Evolutionary conservation across 805 yeast species (phyloP), one percentile per base, ranked within the genome.

Genomic region (Kazachstania viticola): DNA sequence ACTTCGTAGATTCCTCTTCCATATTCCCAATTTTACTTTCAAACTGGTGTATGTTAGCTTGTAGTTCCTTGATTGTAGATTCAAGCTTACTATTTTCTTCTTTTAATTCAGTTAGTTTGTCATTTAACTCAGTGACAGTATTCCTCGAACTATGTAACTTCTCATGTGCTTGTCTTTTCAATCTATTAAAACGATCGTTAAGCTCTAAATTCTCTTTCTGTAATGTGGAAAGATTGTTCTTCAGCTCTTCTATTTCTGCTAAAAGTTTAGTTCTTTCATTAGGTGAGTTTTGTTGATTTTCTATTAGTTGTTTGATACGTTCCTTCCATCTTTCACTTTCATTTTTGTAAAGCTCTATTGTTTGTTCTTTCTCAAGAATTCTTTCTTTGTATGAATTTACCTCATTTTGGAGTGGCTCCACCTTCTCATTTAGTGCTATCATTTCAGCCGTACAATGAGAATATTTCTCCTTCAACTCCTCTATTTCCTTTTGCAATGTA

Each of bases 91-190:
- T n/a, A 11, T 25, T 9, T 5, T 14, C 5, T 4, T 9, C 13
- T 15, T 28, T 14, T 5, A 25, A 9, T 11, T 18, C 19, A 14
- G 21, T 5, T 11, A 62, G 38, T 36, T 64, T 57, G 5, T 44
- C 36, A 28, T 54, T 68, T 26, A 74, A 50, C 5, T 54, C 59
- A 22, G 59, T 56, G 18, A 65, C 51, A 7, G 58, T 56, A 5
- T 46, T 44, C 29, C 48, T 49, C 3, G 51, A 42, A 6, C 48
- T 47, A 31, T 51, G 48, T 22, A 54, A 34, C 22, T 54, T 52
- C 29, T 61, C 61, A 45, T 55, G 54, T 1, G 62, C 62, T 31
- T 46, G 54, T 40, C 46, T 45, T 39, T 44, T 57, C 17, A 60
- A 35, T 26, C 58, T 45, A 25, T 42, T 46, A 33, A 57, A 47